phyloP scores from a whole-genome alignment of 75 land plant species.

The Cupressus sempervirens region DNA sequence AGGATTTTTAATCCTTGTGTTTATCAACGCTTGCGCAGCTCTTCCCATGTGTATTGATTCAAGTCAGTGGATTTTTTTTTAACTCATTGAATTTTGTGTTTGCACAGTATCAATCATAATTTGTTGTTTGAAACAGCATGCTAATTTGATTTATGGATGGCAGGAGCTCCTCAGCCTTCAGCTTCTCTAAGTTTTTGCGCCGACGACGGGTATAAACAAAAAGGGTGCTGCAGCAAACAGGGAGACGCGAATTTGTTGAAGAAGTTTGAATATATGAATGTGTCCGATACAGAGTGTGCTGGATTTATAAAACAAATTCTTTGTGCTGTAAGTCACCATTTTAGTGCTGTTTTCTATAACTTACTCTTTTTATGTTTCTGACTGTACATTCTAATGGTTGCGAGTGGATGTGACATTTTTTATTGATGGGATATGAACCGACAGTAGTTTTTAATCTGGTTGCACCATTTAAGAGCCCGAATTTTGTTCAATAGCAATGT shows the following conservation, averaged over 20 bases:
- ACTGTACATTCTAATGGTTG: not conserved
- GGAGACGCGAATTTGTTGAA: constrained; percentile 44
- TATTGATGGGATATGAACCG: not conserved
- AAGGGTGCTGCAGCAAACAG: constrained; percentile 52
- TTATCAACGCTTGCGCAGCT: constrained; percentile 16
- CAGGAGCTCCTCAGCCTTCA: constrained; percentile 53
- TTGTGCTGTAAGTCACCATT: constrained; percentile 59
- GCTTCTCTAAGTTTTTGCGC: constrained; percentile 59
- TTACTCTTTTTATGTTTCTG: not conserved
- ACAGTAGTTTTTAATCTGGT: not conserved
- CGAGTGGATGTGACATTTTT: not conserved
- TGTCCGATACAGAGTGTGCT: constrained; percentile 57
- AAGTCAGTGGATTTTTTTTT: constrained; percentile 21
- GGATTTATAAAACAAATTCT: constrained; percentile 63
- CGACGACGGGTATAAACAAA: constrained; percentile 39
- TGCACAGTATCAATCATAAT: not conserved
- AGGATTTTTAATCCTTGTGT: constrained; percentile 1
- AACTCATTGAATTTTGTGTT: not conserved
- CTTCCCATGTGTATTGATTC: constrained; percentile 44
- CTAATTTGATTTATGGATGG: constrained; percentile 3
- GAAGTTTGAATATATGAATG: constrained; percentile 54
- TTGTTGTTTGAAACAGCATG: not conserved
- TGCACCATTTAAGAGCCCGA: too few species aligned
- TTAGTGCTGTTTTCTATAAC: constrained; percentile 72
- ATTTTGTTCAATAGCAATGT: not conserved